Base-by-base conservation (phyloP, 768 basidiomycete genomes). In the Pholiota molesta region DNA sequence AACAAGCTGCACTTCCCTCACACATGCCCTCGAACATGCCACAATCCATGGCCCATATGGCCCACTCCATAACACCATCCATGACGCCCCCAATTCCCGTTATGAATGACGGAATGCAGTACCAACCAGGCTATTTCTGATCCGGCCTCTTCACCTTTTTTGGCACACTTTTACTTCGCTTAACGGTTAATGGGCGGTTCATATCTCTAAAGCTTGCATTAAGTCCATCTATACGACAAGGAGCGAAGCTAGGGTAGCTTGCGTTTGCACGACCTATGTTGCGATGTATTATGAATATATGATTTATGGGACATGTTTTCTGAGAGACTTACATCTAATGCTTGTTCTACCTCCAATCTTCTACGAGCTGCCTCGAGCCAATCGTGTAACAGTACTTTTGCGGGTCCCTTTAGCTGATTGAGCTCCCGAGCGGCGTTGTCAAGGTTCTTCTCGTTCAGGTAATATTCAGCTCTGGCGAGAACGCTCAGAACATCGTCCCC, bases 321-420 rank as follows among this genome's bases (percentile, higher is more conserved):
- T 47, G 44, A 45, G 47, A 52, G 19, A 65, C 77, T 67, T 67
- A 93, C 94, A 81, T 96, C 91, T 66, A 99, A 74, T 44, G 95
- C 93, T 74, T 98, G 97, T 73, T 92, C 82, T 33, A 97, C 95
- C 76, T 97, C 94, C 63, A 99, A 74, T 72, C 95, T 83, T 71
- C 85, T 81, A 65, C 97, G 81, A 10, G 95, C 95, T 68, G 94
- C 95, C 67, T 88, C 87, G 42, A 99, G 78, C 97, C 97, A 99
- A 75, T 99, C 97, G 37, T 81, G 77, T 56, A 92, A 68, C 47
- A 97, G 71, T 56, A 82, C 72, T 74, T 88, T 91, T 16, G 91
- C 91, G 61, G 91, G 86, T 1, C 96, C 97, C 35, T 81, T 86
- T 58, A 99, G 77, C 74, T 94, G 91, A 73, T 98, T 99, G 29